phyloP scores from a whole-genome alignment of 352 stramenopile genomes.

The Sclerospora graminicola region DNA sequence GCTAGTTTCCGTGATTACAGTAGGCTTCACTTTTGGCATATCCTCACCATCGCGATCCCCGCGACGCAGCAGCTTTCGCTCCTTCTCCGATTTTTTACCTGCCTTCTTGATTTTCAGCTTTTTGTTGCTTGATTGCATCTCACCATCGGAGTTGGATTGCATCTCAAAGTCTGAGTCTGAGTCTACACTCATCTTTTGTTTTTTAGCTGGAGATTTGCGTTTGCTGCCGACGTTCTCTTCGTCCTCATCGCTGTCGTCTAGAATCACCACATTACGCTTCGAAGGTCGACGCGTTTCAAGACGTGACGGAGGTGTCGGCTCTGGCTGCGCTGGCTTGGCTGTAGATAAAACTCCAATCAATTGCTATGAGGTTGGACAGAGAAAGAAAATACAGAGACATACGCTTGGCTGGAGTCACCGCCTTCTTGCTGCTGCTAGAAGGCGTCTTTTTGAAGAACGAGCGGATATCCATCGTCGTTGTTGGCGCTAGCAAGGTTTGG shows the following conservation, averaged over 20 bases:
- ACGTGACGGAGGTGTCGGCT: slow-evolving; percentile 20
- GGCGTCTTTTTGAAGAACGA: slow-evolving; percentile 70
- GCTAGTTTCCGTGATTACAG: slow-evolving; percentile 5
- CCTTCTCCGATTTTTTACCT: slow-evolving; percentile 6
- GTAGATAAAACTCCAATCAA: not conserved
- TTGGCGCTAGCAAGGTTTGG: no score
- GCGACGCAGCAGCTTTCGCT: slow-evolving; percentile 8
- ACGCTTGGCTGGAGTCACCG: slow-evolving; percentile 17
- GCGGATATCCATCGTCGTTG: slow-evolving; percentile 61
- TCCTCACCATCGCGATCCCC: slow-evolving; percentile 9
- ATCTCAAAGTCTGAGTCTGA: slow-evolving; percentile 33
- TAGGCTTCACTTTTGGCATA: slow-evolving; percentile 11
- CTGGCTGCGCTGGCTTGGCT: slow-evolving; percentile 17
- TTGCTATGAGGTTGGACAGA: not conserved
- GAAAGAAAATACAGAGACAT: slow-evolving; percentile 1
- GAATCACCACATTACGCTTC: slow-evolving; percentile 38
- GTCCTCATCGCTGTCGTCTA: slow-evolving; percentile 50
- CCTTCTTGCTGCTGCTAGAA: slow-evolving; percentile 18
- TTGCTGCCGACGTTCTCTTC: slow-evolving; percentile 14
- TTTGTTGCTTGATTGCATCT: slow-evolving; percentile 17
- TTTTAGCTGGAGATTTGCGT: slow-evolving; percentile 16
- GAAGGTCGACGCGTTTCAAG: slow-evolving; percentile 7
- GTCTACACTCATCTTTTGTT: slow-evolving; percentile 14
- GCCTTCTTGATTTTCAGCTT: slow-evolving; percentile 9
- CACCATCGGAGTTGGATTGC: not conserved